Conservation (phyloP, 495 filamentous ascomycete species). For the Neurospora sublineolata region DNA sequence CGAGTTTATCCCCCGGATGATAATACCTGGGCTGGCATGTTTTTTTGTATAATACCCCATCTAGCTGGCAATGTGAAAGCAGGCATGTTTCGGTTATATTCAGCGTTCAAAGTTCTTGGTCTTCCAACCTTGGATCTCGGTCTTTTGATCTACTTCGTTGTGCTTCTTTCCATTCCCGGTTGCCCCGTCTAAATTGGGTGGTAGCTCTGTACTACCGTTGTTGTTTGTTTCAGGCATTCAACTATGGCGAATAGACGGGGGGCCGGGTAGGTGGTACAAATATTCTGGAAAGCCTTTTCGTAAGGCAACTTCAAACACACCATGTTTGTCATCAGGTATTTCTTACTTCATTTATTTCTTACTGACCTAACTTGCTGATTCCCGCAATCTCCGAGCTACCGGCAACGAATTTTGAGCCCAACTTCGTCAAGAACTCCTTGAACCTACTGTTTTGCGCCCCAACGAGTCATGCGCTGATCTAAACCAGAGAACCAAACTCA, state of each 20-base stretch:
- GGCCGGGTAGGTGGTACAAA: neutral
- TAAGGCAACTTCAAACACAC: neutral
- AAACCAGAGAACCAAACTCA: neutral
- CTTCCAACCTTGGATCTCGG: neutral
- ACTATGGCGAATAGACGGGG: neutral
- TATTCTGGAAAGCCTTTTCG: neutral
- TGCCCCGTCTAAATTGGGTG: neutral
- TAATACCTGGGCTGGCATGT: conserved; percentile 10
- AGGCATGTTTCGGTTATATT: neutral
- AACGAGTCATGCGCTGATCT: neutral
- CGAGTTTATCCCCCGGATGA: conserved; percentile 3
- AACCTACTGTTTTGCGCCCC: neutral
- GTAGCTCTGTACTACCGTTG: neutral
- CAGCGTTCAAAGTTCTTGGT: neutral
- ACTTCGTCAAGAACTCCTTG: neutral
- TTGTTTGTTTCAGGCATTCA: neutral
- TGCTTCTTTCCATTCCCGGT: neutral
- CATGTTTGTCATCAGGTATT: neutral
- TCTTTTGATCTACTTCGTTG: neutral
- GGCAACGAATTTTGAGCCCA: neutral
- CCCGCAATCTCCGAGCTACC: neutral
- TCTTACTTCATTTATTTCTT: neutral
- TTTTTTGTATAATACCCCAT: conserved; percentile 23
- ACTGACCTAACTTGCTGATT: neutral
- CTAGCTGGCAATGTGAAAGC: conserved; percentile 9